Conservation (phyloP, 495 filamentous ascomycete species). For the Trichoderma erinaceum region DNA sequence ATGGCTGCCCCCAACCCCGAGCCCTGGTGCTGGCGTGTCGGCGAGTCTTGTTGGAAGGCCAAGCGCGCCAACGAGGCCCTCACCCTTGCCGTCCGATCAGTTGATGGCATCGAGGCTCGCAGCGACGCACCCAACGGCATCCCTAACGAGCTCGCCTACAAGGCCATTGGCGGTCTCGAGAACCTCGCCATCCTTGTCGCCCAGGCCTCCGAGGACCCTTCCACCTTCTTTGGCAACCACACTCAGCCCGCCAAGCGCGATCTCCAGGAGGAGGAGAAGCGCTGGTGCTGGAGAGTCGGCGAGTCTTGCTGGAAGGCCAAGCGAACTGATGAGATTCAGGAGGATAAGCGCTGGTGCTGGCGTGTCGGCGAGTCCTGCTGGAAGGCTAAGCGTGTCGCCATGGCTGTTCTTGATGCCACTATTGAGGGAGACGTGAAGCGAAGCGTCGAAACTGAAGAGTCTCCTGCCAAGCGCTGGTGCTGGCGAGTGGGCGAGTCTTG, state of each 20-base stretch:
- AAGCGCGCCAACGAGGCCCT: conserved; percentile 33
- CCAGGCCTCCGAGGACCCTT: conserved; percentile 15
- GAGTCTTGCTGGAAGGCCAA: conserved; percentile 30
- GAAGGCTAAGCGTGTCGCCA: conserved; percentile 29
- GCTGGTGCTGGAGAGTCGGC: conserved; percentile 27
- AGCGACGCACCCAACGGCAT: background rate
- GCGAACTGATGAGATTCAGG: conserved; percentile 21
- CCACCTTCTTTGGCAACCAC: conserved; percentile 5
- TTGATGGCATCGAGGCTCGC: conserved; percentile 13
- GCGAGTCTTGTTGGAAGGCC: conserved; percentile 32
- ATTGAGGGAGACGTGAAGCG: conserved; percentile 2
- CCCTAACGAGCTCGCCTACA: conserved; percentile 18
- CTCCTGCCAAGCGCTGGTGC: conserved; percentile 14
- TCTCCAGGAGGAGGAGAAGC: conserved; percentile 17
- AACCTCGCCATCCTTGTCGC: conserved; percentile 15
- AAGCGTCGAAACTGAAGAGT: background rate
- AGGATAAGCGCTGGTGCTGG: conserved; percentile 27
- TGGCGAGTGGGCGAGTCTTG: conserved; percentile 19
- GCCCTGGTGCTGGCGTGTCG: conserved; percentile 27
- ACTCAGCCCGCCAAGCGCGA: conserved; percentile 25
- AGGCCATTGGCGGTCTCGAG: conserved; percentile 8
- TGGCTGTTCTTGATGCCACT: conserved; percentile 10
- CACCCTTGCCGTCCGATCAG: conserved; percentile 22
- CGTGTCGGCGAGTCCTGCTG: conserved; percentile 29
- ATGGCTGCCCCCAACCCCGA: conserved; percentile 18